Base-by-base conservation (phyloP, 129 eudicot genomes). In the Flaveria sonorensis region DNA sequence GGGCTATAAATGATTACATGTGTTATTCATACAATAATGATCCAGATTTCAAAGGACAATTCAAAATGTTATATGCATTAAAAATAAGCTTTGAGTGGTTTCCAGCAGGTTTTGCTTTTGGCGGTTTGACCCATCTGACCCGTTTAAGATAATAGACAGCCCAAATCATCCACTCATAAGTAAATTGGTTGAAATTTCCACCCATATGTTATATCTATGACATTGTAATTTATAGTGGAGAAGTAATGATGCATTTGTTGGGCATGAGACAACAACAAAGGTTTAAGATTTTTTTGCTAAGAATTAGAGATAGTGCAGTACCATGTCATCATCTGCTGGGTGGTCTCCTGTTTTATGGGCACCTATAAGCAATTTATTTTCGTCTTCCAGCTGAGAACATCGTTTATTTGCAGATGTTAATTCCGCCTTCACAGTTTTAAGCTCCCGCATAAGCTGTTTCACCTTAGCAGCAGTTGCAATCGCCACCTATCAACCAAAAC, bases 401-500 rank as follows among this genome's bases (percentile, higher is more conserved):
- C 92, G 84, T 68, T 85, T 82, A 66, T 88, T 85, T n/a, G 92
- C 89, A 77, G 77, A 83, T 6, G 92, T 89, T 32, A 93, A 85
- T 76, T 93, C 98, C 7, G 91, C 96, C 76, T 93, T 93, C 30
- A 88, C 83, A 28, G 87, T 87, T 81, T 93, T 93, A 46, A 93
- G 89, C 81, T 90, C 91, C 40, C 96, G 88, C 13, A 84, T 85
- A 13, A 93, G 96, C 13, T 87, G 77, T 76, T 93, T 93, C 48
- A 88, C 97, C 77, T 93, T 93, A 2, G 95, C 90, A 65, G 98
- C 89, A 36, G 97, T 90, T 71, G 92, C 96, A 91, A 85, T 82
- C 56, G 98, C 92, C 77, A 90, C 97, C 98, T 93, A 76, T 63
- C 42, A 62, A 6, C 43, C 43, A 50, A 53, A 57, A 8, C 60